Conservation (phyloP, 176 grass and related monocot genomes). For the Lolium rigidum region DNA sequence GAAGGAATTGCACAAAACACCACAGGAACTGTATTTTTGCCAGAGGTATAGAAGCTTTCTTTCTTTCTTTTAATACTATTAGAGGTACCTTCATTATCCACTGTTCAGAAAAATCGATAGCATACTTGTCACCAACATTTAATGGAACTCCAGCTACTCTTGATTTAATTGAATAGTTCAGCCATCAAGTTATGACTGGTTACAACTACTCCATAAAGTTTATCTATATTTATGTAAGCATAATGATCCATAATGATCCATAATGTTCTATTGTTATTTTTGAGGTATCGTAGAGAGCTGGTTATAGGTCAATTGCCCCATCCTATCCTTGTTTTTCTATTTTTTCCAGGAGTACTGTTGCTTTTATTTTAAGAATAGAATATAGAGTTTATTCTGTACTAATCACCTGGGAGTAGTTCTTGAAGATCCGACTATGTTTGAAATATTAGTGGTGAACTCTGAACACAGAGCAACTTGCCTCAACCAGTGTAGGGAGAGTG, state of each 20-base stretch:
- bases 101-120: slow-evolving; percentile 19
- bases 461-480: not conserved
- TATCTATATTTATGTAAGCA: not conserved
- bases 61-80: not conserved
- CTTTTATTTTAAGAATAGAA: not conserved
- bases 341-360: not conserved
- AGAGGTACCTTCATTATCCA: not conserved
- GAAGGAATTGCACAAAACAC: slow-evolving; percentile 98
- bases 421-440: not conserved
- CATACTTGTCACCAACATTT: not conserved
- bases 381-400: slow-evolving; percentile 3
- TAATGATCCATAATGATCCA: slow-evolving; percentile 13
- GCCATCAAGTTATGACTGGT: not conserved
- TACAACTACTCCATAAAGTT: not conserved
- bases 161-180: not conserved
- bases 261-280: slow-evolving; percentile 11
- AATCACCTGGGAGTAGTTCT: not conserved
- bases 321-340: slow-evolving; percentile 10
- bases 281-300: not conserved
- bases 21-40: slow-evolving; percentile 81
- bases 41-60: slow-evolving; percentile 63
- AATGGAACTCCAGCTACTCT: not conserved
- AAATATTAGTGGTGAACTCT: slow-evolving; percentile 25
- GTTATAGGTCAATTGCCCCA: not conserved
- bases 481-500: slow-evolving; percentile 7